phyloP scores from a whole-genome alignment of 1,284 basidiomycete species.

The Pseudozyma tsukubaensis region DNA sequence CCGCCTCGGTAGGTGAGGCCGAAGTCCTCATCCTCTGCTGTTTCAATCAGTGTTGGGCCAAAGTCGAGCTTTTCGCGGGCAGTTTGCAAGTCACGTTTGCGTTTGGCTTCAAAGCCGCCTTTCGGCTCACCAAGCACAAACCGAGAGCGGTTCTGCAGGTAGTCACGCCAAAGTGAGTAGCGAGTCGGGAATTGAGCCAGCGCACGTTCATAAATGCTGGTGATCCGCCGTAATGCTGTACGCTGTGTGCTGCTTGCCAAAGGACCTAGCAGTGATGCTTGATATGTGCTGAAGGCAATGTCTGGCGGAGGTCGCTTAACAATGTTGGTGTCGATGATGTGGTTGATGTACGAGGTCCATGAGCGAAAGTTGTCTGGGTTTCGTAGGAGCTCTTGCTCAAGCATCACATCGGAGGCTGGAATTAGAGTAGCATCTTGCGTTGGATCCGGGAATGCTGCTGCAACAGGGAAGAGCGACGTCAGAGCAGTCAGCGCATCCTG shows the following conservation, averaged over 20 bases:
- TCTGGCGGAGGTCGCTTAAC: conserved; percentile 69
- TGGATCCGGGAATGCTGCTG: conserved; percentile 85
- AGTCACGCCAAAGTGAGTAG: conserved; percentile 95
- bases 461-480: conserved; percentile 77
- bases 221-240: conserved; percentile 81
- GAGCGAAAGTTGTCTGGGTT: conserved; percentile 90
- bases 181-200: conserved; percentile 86
- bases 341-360: conserved; percentile 89
- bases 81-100: conserved; percentile 69
- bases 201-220: conserved; percentile 92
- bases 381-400: conserved; percentile 94
- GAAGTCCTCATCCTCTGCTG: conserved; percentile 76
- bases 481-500: conserved; percentile 23
- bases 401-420: conserved; percentile 80
- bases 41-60: conserved; percentile 62
- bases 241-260: conserved; percentile 80
- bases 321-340: conserved; percentile 77
- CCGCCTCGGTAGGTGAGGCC: conserved; percentile 79
- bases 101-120: conserved; percentile 67
- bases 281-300: conserved; percentile 68
- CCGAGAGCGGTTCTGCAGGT: conserved; percentile 83
- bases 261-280: conserved; percentile 70
- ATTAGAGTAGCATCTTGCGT: conserved; percentile 81
- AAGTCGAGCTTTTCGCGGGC: conserved; percentile 74
- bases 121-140: conserved; percentile 83